Conservation (phyloP, 2,329 filamentous ascomycete genomes). For the Xylaria digitata region DNA sequence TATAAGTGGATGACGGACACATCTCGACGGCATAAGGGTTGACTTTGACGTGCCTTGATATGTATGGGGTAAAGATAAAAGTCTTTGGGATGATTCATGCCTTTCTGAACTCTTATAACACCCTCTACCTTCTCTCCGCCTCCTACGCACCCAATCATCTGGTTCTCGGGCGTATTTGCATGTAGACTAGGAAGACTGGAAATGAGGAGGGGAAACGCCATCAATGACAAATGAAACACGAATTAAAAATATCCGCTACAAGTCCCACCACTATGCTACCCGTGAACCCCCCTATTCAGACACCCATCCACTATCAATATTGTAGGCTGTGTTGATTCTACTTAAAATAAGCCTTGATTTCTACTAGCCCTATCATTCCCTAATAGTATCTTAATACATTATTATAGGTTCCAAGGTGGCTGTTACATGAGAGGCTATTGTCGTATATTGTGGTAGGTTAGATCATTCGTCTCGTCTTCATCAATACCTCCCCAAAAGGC, state of each 20-base stretch:
- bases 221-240: conserved; percentile 37
- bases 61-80: conserved; percentile 47
- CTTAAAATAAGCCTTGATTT: background rate
- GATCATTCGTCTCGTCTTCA: no score
- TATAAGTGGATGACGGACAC: conserved; percentile 46
- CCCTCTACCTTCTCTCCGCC: conserved; percentile 39
- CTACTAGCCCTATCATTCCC: background rate
- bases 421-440: no score
- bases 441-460: no score
- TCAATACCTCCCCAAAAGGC: no score
- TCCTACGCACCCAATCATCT: conserved; percentile 43
- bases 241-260: conserved; percentile 19
- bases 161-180: conserved; percentile 49
- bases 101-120: conserved; percentile 44
- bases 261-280: background rate
- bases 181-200: conserved; percentile 51
- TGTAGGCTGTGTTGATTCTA: background rate
- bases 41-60: conserved; percentile 43
- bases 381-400: no score
- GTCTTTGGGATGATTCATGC: conserved; percentile 48
- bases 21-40: conserved; percentile 43
- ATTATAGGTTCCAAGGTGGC: no score
- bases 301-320: background rate
- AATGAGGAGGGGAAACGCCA: conserved; percentile 34
- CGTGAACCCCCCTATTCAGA: background rate